These are phyloP conservation scores for Lolium perenne DNA, from an alignment of 176 grass and related monocot genomes.

Conservation along the genomic window DNA sequence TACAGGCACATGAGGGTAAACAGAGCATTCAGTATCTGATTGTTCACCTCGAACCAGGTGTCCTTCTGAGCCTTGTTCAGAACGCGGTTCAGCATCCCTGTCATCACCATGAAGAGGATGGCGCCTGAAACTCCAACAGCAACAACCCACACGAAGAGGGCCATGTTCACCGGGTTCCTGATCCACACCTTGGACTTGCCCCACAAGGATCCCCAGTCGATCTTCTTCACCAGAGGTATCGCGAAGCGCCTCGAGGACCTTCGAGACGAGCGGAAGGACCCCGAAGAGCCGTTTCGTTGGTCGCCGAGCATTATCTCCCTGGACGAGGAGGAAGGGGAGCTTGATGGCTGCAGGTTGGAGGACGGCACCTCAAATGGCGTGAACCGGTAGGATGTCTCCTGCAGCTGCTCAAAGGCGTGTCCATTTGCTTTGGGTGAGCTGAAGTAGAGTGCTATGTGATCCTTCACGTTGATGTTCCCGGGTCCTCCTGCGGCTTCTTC, in stretches of 20 bases:
- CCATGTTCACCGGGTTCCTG: constrained; percentile 72
- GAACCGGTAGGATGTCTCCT: not conserved
- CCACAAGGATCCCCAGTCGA: constrained; percentile 61
- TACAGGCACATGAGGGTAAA: constrained; percentile 82
- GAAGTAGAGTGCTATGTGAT: constrained; percentile 37
- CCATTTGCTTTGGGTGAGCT: constrained; percentile 37
- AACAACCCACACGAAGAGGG: constrained; percentile 55
- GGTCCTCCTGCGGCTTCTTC: constrained; percentile 27
- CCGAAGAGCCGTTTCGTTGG: not conserved
- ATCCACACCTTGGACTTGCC: constrained; percentile 69
- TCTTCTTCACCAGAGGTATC: constrained; percentile 62
- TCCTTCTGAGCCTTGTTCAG: constrained; percentile 54
- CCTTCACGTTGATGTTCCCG: constrained; percentile 26
- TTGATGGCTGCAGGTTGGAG: not conserved
- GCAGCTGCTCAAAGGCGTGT: constrained; percentile 5
- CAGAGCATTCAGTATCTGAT: constrained; percentile 78
- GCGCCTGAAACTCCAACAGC: constrained; percentile 68
- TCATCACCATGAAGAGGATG: constrained; percentile 87
- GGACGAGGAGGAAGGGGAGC: constrained; percentile 22
- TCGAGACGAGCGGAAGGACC: not conserved
- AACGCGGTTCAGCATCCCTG: constrained; percentile 66
- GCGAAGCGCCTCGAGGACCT: constrained; percentile 17
- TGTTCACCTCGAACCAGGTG: constrained; percentile 77
- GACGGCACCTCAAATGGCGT: not conserved
- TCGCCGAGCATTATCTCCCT: constrained; percentile 8